phyloP scores from a whole-genome alignment of 2,329 filamentous ascomycete species.

The Diaporthe capsici region DNA sequence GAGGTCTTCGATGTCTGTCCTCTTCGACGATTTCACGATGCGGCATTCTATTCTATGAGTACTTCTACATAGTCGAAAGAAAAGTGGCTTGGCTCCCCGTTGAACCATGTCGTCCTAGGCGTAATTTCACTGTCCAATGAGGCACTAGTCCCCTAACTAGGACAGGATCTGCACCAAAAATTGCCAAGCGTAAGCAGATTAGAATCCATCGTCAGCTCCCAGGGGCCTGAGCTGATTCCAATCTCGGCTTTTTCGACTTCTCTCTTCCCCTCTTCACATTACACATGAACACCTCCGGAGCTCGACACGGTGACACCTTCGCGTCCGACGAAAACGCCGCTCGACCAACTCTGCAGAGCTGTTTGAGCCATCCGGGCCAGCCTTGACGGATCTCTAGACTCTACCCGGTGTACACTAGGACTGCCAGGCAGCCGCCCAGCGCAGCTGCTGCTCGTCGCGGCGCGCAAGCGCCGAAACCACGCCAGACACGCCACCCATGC shows the following conservation, averaged over 20 bases:
- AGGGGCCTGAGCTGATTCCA: not conserved
- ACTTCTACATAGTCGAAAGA: not conserved
- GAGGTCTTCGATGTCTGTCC: not conserved
- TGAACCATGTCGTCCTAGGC: not conserved
- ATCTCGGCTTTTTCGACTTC: not conserved
- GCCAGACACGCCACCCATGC: not conserved
- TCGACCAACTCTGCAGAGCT: not conserved
- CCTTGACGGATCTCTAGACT: not conserved
- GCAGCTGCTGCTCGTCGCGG: not conserved
- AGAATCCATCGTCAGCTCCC: conserved; percentile 10
- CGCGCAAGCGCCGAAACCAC: not conserved
- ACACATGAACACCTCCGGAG: not conserved
- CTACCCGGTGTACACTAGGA: not conserved
- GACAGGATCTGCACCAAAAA: not conserved
- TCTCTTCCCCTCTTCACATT: not conserved
- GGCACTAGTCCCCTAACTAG: not conserved
- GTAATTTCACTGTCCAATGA: not conserved
- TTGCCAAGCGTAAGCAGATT: conserved; percentile 2
- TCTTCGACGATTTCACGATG: not conserved
- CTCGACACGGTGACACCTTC: not conserved
- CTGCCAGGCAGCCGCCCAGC: not conserved
- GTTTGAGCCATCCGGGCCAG: not conserved
- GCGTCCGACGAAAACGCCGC: not conserved
- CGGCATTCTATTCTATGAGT: too few species aligned
- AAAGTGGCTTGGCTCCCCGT: not conserved